These are phyloP conservation scores for Wickerhamomyces ciferrii DNA, from an alignment of 805 yeast species.

Conservation along the genomic window DNA sequence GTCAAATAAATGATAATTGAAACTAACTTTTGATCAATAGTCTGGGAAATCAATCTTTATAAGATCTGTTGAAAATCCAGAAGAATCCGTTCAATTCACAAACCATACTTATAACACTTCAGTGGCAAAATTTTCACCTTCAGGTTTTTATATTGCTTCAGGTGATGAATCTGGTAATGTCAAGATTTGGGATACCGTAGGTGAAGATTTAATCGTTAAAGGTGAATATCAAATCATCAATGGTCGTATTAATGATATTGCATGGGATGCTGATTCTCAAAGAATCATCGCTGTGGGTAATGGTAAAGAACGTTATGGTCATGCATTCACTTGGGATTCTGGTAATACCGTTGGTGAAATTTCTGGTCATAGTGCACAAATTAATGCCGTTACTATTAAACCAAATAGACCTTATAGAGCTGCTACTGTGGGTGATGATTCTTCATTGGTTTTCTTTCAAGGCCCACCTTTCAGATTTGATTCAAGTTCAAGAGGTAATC, in stretches of 20 bases:
- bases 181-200: conserved; percentile 76
- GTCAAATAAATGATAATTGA: not conserved
- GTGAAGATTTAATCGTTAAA: conserved; percentile 55
- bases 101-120: conserved; percentile 71
- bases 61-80: conserved; percentile 55
- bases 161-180: conserved; percentile 92
- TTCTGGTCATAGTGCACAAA: conserved; percentile 81
- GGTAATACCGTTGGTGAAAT: conserved; percentile 98
- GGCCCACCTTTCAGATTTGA: conserved; percentile 95
- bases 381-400: conserved; percentile 80
- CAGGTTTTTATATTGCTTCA: conserved; percentile 85
- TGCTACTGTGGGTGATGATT: conserved; percentile 89
- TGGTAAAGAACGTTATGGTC: conserved; percentile 89
- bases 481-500: conserved; percentile 66
- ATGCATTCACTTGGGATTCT: conserved; percentile 87
- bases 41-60: conserved; percentile 75
- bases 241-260: conserved; percentile 76
- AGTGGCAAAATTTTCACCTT: conserved; percentile 82
- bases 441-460: conserved; percentile 72
- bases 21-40: conserved; percentile 2
- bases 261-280: conserved; percentile 88
- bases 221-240: conserved; percentile 76
- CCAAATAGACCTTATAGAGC: conserved; percentile 87
- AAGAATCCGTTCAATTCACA: conserved; percentile 56
- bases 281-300: conserved; percentile 93